A percentile compares a stretch with the other conserved stretches of the same genome.
These are phyloP conservation scores for Microcera coccophila DNA, from an alignment of 2,329 filamentous ascomycete genomes.

Conservation along the genomic window DNA sequence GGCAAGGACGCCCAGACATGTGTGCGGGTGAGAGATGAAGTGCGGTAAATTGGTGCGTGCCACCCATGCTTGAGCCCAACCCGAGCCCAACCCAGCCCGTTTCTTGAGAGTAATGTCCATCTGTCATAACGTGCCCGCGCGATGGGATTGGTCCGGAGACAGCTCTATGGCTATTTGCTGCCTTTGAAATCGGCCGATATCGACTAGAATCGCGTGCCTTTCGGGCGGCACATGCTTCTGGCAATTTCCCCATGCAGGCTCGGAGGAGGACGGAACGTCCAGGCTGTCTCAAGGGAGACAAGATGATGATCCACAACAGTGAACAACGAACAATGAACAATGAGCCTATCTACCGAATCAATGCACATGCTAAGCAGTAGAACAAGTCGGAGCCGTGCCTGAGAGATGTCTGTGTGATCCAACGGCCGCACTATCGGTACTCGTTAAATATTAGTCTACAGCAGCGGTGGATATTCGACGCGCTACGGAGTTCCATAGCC, in stretches of 20 bases:
- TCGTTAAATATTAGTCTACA: not conserved
- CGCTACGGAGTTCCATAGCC: not conserved
- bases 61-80: too few species aligned
- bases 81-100: too few species aligned
- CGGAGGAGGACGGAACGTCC: not conserved
- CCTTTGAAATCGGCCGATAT: not conserved
- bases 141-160: constrained; percentile 19
- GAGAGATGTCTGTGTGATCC: not conserved
- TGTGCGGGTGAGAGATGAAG: too few species aligned
- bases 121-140: constrained; percentile 19
- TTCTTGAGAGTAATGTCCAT: constrained; percentile 20
- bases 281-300: not conserved
- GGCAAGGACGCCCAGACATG: too few species aligned
- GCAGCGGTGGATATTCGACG: not conserved
- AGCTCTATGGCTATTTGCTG: too few species aligned
- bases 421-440: not conserved
- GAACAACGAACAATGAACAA: too few species aligned
- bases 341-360: too few species aligned
- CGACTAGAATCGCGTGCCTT: not conserved
- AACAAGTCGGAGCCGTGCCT: not conserved
- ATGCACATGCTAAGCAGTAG: not conserved
- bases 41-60: too few species aligned
- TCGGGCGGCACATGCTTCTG: not conserved
- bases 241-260: not conserved
- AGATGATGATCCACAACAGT: not conserved